phyloP scores from a whole-genome alignment of 2,329 filamentous ascomycete species.

The Periconia sp. region DNA sequence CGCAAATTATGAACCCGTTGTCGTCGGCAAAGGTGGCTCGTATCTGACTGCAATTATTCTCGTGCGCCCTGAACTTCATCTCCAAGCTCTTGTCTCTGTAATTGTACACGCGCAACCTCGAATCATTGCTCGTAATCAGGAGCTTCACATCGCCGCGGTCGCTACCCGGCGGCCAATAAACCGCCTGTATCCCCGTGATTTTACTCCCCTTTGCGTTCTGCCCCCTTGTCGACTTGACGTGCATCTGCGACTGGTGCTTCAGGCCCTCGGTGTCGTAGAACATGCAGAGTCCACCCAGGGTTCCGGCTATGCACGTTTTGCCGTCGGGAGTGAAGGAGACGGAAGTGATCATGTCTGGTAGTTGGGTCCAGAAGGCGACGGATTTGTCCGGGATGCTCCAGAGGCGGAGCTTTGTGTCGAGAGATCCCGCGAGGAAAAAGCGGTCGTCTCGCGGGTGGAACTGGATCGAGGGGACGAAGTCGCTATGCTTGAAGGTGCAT shows the following conservation, averaged over 20 bases:
- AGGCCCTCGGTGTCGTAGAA: conserved; percentile 94
- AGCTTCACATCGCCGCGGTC: conserved; percentile 76
- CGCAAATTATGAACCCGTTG: conserved; percentile 83
- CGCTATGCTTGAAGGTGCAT: conserved; percentile 91
- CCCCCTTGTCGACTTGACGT: conserved; percentile 89
- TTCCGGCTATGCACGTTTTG: conserved; percentile 85
- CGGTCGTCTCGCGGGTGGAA: conserved; percentile 96
- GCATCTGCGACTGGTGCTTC: conserved; percentile 82
- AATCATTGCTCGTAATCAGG: conserved; percentile 93
- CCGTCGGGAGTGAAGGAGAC: conserved; percentile 94
- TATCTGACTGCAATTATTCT: conserved; percentile 90
- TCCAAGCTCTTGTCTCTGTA: conserved; percentile 84
- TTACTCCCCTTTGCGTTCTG: conserved; percentile 97
- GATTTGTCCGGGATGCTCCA: conserved; percentile 98
- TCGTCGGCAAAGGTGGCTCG: conserved; percentile 88
- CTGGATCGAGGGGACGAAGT: conserved; percentile 92
- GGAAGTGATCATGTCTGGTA: conserved; percentile 89
- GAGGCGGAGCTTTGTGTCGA: conserved; percentile 84
- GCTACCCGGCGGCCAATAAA: conserved; percentile 63
- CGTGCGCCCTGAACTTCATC: conserved; percentile 88
- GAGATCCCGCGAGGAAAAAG: conserved; percentile 92
- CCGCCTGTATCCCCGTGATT: conserved; percentile 90
- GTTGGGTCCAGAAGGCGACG: conserved; percentile 80
- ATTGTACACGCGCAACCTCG: conserved; percentile 87
- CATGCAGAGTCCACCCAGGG: conserved; percentile 81